Evolutionary conservation across 2,329 filamentous ascomycete genomes (phyloP), one percentile per base, ranked within the genome.

Genomic region (Pseudocercospora ulei): DNA sequence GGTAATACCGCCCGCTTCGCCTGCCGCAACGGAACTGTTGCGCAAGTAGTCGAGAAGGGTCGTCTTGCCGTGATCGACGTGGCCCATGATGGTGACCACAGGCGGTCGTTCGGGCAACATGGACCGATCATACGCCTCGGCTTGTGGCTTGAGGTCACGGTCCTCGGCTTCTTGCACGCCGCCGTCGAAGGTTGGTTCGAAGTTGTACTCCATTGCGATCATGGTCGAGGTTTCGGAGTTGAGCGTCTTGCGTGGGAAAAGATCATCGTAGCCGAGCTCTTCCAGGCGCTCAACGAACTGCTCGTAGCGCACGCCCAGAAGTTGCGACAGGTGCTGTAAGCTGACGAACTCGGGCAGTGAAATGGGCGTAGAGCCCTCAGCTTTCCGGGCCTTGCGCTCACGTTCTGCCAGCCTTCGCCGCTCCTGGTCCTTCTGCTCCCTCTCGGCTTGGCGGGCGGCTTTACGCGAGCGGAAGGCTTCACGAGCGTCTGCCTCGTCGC

Each of bases 61-160:
- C 0, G 90, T 98, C 67, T 98, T 98, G 38, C 90, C 90, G 60
- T 98, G 90, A 59, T 98, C 92, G 53, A 98, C 90, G 50, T 98
- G 90, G 2, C 90, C 90, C 92, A 98, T 98, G 56, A 98, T 98
- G 0, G 92, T 96, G 24, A 98, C 87, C 22, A 98, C 85, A 0
- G 90, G 92, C 5, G 90, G 88, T 9, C 92, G 76, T 20, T 68
- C 62, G 1, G 86, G 85, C 5, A 95, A 63, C 8, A 62, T 52
- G 0, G 80, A 75, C 33, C 68, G 72, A 59, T 88, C 83, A 53
- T 78, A 77, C 41, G 76, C 74, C 16, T 71, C 65, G 1, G 85
- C 79, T 7, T 78, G 74, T 14, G 82, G 72, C 45, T 72, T 73
- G 24, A 98, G 64, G 59, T 98, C 88, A 28, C 76, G 68, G 30